Conservation (phyloP, 2,329 filamentous ascomycete genomes). For the Colletotrichum karsti region DNA sequence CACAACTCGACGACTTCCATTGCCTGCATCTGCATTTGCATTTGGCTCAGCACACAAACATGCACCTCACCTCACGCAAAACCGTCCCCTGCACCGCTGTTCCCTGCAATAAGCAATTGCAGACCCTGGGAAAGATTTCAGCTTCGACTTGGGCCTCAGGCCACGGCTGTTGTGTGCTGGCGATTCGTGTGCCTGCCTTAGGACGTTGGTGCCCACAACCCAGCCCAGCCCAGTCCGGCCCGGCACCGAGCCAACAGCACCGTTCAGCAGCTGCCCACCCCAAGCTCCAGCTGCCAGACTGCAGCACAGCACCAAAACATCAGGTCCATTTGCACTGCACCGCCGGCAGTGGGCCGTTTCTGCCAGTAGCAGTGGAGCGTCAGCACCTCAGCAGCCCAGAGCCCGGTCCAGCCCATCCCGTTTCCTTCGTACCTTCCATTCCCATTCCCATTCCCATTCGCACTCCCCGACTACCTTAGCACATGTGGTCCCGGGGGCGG, state of each 20-base stretch:
- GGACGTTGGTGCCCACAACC: neutral
- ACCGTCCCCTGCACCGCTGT: neutral
- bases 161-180: neutral
- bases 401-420: slow-evolving; percentile 18
- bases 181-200: neutral
- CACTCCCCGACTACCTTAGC: slow-evolving; percentile 25
- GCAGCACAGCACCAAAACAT: neutral
- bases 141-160: neutral
- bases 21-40: neutral
- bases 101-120: neutral
- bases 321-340: slow-evolving; percentile 25
- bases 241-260: slow-evolving; percentile 23
- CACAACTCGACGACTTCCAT: neutral
- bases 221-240: slow-evolving; percentile 5
- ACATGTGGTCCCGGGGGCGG: slow-evolving; percentile 24
- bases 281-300: neutral
- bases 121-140: neutral
- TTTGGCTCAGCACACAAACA: slow-evolving; percentile 8
- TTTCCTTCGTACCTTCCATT: slow-evolving; percentile 17
- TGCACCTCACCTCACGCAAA: neutral
- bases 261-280: neutral
- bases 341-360: slow-evolving; percentile 11
- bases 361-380: slow-evolving; percentile 18
- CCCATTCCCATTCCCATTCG: too few relatives aligned
- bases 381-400: slow-evolving; percentile 6